Base-by-base conservation (phyloP, 2,329 filamentous ascomycete genomes). In the Sporothrix protearum region DNA sequence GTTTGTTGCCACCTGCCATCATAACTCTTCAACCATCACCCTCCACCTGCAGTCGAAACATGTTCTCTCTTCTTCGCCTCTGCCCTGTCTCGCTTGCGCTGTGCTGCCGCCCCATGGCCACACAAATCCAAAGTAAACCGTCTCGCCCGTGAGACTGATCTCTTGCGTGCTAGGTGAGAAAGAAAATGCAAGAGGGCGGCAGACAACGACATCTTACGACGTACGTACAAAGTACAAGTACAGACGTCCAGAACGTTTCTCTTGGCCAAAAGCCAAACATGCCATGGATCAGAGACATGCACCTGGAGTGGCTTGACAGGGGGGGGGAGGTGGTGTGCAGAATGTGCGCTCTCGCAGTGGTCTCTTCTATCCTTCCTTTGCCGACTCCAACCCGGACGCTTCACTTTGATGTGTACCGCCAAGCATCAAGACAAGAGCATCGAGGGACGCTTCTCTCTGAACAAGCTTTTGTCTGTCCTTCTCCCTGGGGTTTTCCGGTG, bases 81-180 rank as follows among this genome's bases (percentile, higher is more conserved):
- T 51, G n/a, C n/a, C n/a, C n/a, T n/a, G n/a, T n/a, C 39, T 42
- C 39, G 39, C 39, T 42, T 42, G 39, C 39, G 14, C 10, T 42
- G 4, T 12, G 39, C 39, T 42, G 1, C 9, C 14, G 9, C 9
- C 39, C 39, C 9, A 42, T 42, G 39, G 39, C 39, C 6, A 42
- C 39, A 42, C 39, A 42, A 10, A n/a, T n/a, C n/a, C 1, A 42
- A 8, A 7, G 4, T 3, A 42, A 42, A 42, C 19, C 47, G 47
- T 51, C n/a, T n/a, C n/a, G n/a, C n/a, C n/a, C n/a, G n/a, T n/a
- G 3, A 30, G 22, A 55, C 10, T 42, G 10, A 1, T 42, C 10
- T 55, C 25, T 55, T 55, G 51, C 51, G 51, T 55, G 51, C 53
- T 57, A n/a, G 14, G 53, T 57, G 53, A 57, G 53, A 57, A 57